Evolutionary conservation across 78 protist species (phyloP).

Genomic region (Pigoraptor vietnamica): DNA sequence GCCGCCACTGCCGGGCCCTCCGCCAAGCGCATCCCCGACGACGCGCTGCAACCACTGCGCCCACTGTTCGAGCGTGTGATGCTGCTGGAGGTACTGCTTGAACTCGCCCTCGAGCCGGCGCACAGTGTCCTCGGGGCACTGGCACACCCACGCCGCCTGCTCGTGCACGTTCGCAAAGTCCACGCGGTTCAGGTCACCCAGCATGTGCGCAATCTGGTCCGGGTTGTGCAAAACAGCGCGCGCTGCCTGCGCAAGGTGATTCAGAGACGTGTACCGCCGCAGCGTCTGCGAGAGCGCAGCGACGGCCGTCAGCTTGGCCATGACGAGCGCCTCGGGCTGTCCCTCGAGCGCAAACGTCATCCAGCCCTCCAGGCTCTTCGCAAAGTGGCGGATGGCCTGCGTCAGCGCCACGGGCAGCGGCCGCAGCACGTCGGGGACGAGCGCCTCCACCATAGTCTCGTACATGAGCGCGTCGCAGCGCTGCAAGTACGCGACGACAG

Average conservation of each 20-base stretch:
- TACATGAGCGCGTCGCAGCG: not conserved
- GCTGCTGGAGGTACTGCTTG: not conserved
- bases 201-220: slow-evolving; percentile 27
- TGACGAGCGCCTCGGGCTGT: not conserved
- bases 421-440: not conserved
- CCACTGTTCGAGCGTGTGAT: not conserved
- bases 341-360: slow-evolving; percentile 7
- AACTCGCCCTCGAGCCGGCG: not conserved
- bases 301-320: not conserved
- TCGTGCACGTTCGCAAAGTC: slow-evolving; percentile 16
- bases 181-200: slow-evolving; percentile 6
- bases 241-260: slow-evolving; percentile 34
- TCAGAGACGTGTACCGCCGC: slow-evolving; percentile 19
- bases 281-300: slow-evolving; percentile 21
- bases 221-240: slow-evolving; percentile 10
- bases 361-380: slow-evolving; percentile 26
- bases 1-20: not conserved
- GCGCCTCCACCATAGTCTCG: not conserved
- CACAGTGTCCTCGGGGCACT: not conserved
- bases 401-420: not conserved
- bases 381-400: slow-evolving; percentile 23
- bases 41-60: not conserved
- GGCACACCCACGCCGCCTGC: slow-evolving; percentile 19
- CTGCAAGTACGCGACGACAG: not conserved
- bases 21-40: not conserved